Percentiles rank a stretch among this genome's conserved stretches.
Conservation (phyloP, 257 asterid genomes). For the Mentha longifolia region DNA sequence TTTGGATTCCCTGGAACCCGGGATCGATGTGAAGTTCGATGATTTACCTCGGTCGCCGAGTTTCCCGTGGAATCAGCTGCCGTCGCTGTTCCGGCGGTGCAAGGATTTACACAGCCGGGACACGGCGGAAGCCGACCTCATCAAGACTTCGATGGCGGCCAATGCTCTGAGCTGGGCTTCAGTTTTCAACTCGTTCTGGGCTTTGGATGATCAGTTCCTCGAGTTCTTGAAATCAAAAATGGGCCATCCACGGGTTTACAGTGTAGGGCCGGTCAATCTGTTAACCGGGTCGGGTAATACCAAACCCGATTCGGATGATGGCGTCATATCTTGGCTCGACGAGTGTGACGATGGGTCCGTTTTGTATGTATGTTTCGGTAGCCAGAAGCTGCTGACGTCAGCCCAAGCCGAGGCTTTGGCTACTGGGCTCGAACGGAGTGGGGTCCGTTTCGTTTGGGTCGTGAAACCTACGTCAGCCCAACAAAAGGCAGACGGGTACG, state of each 20-base stretch:
- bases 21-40: slow-evolving; percentile 31
- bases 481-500: slow-evolving; percentile 56
- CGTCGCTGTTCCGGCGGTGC: slow-evolving; percentile 53
- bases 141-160: slow-evolving; percentile 44
- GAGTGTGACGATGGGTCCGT: slow-evolving; percentile 53
- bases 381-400: slow-evolving; percentile 58
- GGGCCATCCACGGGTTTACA: slow-evolving; percentile 53
- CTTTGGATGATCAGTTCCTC: slow-evolving; percentile 56
- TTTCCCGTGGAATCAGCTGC: slow-evolving; percentile 48
- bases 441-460: slow-evolving; percentile 65
- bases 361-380: slow-evolving; percentile 73
- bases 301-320: background rate
- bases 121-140: slow-evolving; percentile 26
- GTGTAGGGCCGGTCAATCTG: slow-evolving; percentile 61
- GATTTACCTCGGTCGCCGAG: slow-evolving; percentile 60
- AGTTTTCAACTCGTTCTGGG: slow-evolving; percentile 55
- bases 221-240: slow-evolving; percentile 35
- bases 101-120: slow-evolving; percentile 39
- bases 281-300: slow-evolving; percentile 31
- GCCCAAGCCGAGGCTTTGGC: slow-evolving; percentile 68
- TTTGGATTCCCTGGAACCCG: slow-evolving; percentile 22
- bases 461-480: slow-evolving; percentile 46
- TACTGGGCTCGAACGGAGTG: slow-evolving; percentile 65
- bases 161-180: slow-evolving; percentile 60
- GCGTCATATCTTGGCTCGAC: slow-evolving; percentile 54